phyloP scores from a whole-genome alignment of 345 rosid species.

The Sonneratia alba region DNA sequence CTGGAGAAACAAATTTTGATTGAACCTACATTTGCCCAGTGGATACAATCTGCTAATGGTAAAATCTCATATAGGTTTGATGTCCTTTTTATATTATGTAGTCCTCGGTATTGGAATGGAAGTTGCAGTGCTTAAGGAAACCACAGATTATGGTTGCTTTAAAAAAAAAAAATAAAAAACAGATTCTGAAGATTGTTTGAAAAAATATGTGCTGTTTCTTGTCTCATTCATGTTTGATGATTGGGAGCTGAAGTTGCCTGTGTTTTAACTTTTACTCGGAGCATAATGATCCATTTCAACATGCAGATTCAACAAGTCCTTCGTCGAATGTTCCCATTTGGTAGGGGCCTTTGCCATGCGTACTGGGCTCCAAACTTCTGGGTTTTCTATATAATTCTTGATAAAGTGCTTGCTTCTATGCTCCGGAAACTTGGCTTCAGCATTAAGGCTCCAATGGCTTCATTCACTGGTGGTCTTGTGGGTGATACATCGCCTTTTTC shows the following conservation, averaged over 20 bases:
- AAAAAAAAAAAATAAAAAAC: too few species aligned
- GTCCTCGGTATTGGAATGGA: neutral
- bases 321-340: constrained; percentile 83
- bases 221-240: neutral
- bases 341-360: constrained; percentile 95
- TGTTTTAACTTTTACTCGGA: neutral
- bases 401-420: constrained; percentile 53
- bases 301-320: constrained; percentile 79
- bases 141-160: neutral
- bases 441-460: constrained; percentile 49
- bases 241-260: neutral
- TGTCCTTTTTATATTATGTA: neutral
- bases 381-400: constrained; percentile 79
- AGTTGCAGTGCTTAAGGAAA: neutral
- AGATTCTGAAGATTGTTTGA: neutral
- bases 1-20: too few species aligned
- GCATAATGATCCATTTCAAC: constrained; percentile 6
- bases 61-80: too few species aligned
- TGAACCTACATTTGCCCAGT: too few species aligned
- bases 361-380: constrained; percentile 98
- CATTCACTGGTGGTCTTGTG: constrained; percentile 86
- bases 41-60: too few species aligned
- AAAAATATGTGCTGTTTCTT: neutral
- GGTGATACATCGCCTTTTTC: constrained; percentile 73
- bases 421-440: constrained; percentile 50